phyloP scores from a whole-genome alignment of 2,329 filamentous ascomycete genomes.

The Nigrospora oryzae region DNA sequence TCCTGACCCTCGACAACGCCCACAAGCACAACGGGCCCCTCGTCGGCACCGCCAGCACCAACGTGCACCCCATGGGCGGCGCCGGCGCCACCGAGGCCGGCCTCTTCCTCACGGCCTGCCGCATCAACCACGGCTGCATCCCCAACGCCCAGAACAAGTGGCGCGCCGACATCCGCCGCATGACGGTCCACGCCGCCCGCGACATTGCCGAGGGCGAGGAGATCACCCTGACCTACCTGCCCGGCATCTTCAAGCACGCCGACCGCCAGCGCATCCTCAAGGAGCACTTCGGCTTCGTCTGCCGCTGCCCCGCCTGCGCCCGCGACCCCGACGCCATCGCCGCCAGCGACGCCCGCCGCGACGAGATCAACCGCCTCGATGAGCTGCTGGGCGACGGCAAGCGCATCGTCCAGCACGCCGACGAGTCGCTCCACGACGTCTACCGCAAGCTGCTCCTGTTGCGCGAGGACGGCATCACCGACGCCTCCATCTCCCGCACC shows the following conservation, averaged over 20 bases:
- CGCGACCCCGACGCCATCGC: neutral
- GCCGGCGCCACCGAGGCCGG: constrained; percentile 6
- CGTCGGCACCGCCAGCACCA: constrained; percentile 13
- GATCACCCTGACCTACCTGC: constrained; percentile 11
- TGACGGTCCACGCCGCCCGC: constrained; percentile 13
- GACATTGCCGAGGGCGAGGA: constrained; percentile 13
- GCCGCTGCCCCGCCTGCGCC: constrained; percentile 11
- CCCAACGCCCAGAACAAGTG: constrained; percentile 17
- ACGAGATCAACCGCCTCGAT: constrained; percentile 2
- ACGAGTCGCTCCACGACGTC: neutral
- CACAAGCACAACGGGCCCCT: constrained; percentile 8
- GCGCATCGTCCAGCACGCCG: constrained; percentile 1
- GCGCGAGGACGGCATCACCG: constrained; percentile 11
- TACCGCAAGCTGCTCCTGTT: constrained; percentile 1
- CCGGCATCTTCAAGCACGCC: constrained; percentile 4
- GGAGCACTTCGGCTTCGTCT: constrained; percentile 11
- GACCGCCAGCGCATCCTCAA: constrained; percentile 6
- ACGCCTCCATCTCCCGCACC: constrained; percentile 9
- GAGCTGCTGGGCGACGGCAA: constrained; percentile 1
- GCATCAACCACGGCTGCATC: constrained; percentile 16
- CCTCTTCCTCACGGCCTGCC: constrained; percentile 11
- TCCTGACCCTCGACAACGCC: neutral
- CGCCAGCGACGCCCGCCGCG: constrained; percentile 4
- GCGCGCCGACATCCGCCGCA: constrained; percentile 5
- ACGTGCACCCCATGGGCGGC: constrained; percentile 9